Evolutionary conservation across 2,329 filamentous ascomycete genomes (phyloP).

Genomic region (Colletotrichum sp.): DNA sequence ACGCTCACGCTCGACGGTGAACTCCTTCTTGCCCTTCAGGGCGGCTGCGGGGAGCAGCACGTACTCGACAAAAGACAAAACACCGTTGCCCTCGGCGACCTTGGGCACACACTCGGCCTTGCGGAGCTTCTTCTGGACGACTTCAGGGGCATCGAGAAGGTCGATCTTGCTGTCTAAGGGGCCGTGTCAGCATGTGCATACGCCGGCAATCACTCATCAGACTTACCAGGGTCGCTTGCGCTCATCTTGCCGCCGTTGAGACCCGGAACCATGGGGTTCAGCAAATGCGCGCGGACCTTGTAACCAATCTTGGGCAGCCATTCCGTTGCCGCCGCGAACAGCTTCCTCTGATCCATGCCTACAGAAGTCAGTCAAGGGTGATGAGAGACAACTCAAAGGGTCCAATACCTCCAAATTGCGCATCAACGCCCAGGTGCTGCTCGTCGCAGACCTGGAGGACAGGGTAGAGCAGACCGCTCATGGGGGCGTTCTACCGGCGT

Average conservation of each 20-base stretch:
- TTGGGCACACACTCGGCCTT: constrained; percentile 83
- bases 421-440: constrained; percentile 85
- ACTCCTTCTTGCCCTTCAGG: constrained; percentile 63
- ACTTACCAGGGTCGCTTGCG: constrained; percentile 68
- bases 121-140: constrained; percentile 80
- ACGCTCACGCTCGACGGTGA: constrained; percentile 69
- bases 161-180: constrained; percentile 84
- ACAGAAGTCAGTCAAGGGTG: background rate
- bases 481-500: constrained; percentile 49
- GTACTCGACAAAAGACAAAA: constrained; percentile 85
- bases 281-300: constrained; percentile 64
- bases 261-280: constrained; percentile 91
- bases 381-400: background rate
- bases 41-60: constrained; percentile 80
- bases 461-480: constrained; percentile 81
- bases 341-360: constrained; percentile 81
- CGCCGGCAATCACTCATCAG: background rate
- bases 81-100: constrained; percentile 82
- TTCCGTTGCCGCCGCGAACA: constrained; percentile 86
- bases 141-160: constrained; percentile 79
- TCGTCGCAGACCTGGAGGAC: constrained; percentile 92
- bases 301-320: constrained; percentile 87
- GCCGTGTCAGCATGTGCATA: constrained; percentile 26
- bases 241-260: constrained; percentile 88
- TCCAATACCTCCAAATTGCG: constrained; percentile 78